Evolutionary conservation across 441 rosid genomes (phyloP).

Genomic region (Pelargonium myrrhifolium): DNA sequence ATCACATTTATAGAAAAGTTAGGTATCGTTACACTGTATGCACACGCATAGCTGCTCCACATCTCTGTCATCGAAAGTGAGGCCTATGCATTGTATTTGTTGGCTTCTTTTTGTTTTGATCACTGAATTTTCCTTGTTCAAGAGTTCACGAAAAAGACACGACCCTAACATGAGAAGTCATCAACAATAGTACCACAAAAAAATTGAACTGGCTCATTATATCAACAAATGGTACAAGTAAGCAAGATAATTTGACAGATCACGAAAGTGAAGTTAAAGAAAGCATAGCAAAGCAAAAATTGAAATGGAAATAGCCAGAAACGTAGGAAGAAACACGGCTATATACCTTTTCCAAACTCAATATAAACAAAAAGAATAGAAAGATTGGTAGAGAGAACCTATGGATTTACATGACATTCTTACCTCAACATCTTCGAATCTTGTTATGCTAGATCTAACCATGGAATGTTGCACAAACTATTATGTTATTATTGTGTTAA

Average conservation of each 20-base stretch:
- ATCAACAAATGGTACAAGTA: not conserved
- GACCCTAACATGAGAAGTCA: not conserved
- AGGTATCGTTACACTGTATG: conserved; percentile 14
- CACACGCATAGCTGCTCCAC: conserved; percentile 14
- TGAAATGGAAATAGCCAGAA: too few relatives aligned
- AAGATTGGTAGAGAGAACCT: not conserved
- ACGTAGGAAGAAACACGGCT: too few relatives aligned
- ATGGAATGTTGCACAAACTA: not conserved
- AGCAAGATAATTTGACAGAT: too few relatives aligned
- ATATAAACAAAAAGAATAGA: too few relatives aligned
- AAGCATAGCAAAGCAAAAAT: too few relatives aligned
- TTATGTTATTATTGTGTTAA: not conserved
- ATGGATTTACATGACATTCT: not conserved
- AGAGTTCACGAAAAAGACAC: conserved; percentile 9
- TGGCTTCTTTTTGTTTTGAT: conserved; percentile 16
- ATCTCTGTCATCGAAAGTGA: conserved; percentile 20
- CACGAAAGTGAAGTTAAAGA: too few relatives aligned
- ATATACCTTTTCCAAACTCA: too few relatives aligned
- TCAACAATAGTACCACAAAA: not conserved
- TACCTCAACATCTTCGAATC: not conserved
- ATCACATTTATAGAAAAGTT: not conserved
- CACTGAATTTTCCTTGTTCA: conserved; percentile 24
- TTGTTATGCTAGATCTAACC: not conserved
- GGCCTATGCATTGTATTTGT: conserved; percentile 12
- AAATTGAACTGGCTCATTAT: not conserved